These are phyloP conservation scores for Ascochyta fabae DNA, from an alignment of 2,329 filamentous ascomycete genomes.

Conservation along the genomic window DNA sequence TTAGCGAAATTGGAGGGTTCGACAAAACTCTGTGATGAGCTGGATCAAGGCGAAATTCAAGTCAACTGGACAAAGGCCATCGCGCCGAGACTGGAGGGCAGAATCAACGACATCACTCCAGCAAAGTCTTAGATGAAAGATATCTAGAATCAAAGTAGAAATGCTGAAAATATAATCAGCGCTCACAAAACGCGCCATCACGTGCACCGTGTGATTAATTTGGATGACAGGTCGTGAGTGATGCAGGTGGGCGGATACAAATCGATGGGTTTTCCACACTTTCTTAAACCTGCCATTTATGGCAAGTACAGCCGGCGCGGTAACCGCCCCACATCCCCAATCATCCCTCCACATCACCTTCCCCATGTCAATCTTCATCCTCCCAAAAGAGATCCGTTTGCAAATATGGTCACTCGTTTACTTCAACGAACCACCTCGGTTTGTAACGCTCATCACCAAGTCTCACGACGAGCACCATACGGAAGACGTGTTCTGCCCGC, in stretches of 20 bases:
- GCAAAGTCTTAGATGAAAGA: constrained; percentile 1
- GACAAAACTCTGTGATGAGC: constrained; percentile 59
- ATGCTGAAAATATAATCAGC: neutral
- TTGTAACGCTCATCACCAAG: constrained; percentile 25
- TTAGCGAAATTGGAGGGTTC: constrained; percentile 66
- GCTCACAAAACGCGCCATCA: constrained; percentile 7
- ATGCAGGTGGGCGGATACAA: constrained; percentile 14
- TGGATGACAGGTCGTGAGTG: constrained; percentile 1
- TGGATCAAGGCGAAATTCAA: constrained; percentile 65
- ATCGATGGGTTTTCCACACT: constrained; percentile 2
- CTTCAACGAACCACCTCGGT: constrained; percentile 26
- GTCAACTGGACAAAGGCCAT: constrained; percentile 82
- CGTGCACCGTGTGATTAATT: neutral
- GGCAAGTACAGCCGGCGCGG: constrained; percentile 1
- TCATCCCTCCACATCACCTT: neutral
- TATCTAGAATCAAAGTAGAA: neutral
- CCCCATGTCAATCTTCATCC: constrained; percentile 26
- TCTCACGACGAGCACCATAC: constrained; percentile 22
- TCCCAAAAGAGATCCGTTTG: constrained; percentile 35
- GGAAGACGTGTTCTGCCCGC: constrained; percentile 24
- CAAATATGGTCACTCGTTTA: constrained; percentile 30
- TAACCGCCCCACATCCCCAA: neutral
- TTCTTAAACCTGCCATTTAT: constrained; percentile 4
- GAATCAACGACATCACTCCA: constrained; percentile 60
- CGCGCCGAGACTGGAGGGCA: constrained; percentile 76